Conservation (phyloP, 257 asterid species). For the Solanum piurae region DNA sequence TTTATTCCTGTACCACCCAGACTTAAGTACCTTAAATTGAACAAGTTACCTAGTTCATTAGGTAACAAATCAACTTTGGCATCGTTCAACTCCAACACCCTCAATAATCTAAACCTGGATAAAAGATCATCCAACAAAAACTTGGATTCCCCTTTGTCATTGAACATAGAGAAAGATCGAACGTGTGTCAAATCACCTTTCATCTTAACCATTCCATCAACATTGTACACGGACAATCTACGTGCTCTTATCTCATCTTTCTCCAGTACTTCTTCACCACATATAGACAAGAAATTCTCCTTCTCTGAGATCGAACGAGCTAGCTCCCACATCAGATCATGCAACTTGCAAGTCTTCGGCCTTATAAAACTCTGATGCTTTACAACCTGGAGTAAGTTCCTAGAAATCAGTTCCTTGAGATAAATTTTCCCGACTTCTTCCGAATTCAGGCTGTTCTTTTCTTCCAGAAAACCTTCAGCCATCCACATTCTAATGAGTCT, state of each 20-base stretch:
- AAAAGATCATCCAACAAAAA: neutral
- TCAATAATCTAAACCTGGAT: slow-evolving; percentile 3
- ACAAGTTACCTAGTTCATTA: slow-evolving; percentile 8
- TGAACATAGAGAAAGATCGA: slow-evolving; percentile 21
- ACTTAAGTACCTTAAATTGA: slow-evolving; percentile 26
- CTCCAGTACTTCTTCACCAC: neutral
- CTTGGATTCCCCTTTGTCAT: neutral
- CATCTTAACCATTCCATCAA: neutral
- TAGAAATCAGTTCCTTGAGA: slow-evolving; percentile 19
- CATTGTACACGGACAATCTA: slow-evolving; percentile 20
- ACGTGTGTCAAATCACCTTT: neutral
- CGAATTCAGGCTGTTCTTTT: neutral
- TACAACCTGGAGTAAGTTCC: slow-evolving; percentile 25
- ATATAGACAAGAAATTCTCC: slow-evolving; percentile 20
- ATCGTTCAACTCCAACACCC: slow-evolving; percentile 20
- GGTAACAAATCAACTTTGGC: slow-evolving; percentile 19
- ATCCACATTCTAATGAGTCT: slow-evolving; percentile 43
- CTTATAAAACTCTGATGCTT: slow-evolving; percentile 15
- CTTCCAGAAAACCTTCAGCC: slow-evolving; percentile 30
- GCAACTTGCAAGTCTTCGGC: slow-evolving; percentile 18
- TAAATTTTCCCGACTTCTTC: slow-evolving; percentile 34
- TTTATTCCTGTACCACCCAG: slow-evolving; percentile 24
- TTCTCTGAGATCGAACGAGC: slow-evolving; percentile 7
- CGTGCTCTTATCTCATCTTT: slow-evolving; percentile 11
- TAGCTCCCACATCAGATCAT: slow-evolving; percentile 19